Conservation (phyloP, 1,284 basidiomycete species). For the Anthracocystis setariae region DNA sequence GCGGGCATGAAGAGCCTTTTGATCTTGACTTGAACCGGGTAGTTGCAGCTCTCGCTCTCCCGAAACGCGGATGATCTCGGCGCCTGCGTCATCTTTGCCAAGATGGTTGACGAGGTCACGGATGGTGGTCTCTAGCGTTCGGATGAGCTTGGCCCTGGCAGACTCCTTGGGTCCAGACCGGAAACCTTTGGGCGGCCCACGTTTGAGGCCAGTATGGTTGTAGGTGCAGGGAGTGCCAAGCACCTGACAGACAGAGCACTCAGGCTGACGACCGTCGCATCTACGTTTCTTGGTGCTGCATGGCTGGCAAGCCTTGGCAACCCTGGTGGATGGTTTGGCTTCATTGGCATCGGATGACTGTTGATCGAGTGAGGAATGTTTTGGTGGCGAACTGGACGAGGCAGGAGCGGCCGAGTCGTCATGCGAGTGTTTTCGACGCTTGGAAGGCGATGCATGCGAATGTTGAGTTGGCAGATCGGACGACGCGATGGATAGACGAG, state of each 20-base stretch:
- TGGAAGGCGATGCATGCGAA: constrained; percentile 13
- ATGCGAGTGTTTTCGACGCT: constrained; percentile 19
- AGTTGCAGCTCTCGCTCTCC: constrained; percentile 41
- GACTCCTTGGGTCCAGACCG: constrained; percentile 57
- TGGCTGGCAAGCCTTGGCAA: constrained; percentile 57
- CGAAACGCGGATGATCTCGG: constrained; percentile 51
- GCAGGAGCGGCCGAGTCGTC: constrained; percentile 3
- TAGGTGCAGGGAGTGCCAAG: constrained; percentile 59
- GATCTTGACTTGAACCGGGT: neutral
- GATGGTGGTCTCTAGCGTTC: constrained; percentile 58
- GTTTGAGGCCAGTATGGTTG: constrained; percentile 51
- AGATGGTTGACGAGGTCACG: constrained; percentile 56
- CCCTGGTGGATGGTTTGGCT: constrained; percentile 31
- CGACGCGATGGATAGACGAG: constrained; percentile 3
- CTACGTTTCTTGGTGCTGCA: constrained; percentile 61
- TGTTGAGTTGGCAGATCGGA: neutral
- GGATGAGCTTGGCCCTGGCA: constrained; percentile 52
- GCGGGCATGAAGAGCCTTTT: neutral
- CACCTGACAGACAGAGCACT: constrained; percentile 58
- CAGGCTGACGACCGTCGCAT: constrained; percentile 60
- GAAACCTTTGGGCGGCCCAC: constrained; percentile 62
- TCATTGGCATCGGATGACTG: constrained; percentile 9
- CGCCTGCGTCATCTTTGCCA: constrained; percentile 46
- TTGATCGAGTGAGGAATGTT: neutral
- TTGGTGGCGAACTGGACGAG: constrained; percentile 5